phyloP scores from a whole-genome alignment of 345 rosid species.

The Brassica juncea region DNA sequence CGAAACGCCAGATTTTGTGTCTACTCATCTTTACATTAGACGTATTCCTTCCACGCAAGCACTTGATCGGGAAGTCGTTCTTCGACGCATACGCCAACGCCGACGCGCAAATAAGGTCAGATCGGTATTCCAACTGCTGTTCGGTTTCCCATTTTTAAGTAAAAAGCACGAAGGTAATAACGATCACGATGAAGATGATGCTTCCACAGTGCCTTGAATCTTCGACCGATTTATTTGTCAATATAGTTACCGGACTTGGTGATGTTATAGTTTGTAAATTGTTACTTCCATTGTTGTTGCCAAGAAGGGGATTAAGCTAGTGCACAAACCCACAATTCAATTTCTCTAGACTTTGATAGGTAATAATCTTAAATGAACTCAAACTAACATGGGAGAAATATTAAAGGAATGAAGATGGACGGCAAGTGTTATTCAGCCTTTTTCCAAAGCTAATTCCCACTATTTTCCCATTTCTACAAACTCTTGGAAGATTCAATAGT shows the following conservation, averaged over 20 bases:
- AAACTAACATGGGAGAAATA: not conserved
- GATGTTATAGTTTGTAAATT: slow-evolving; percentile 13
- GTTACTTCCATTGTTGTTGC: not conserved
- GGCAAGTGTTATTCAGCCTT: not conserved
- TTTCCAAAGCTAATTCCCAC: not conserved
- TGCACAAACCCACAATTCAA: not conserved
- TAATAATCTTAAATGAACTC: not conserved
- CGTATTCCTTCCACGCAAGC: slow-evolving; percentile 28
- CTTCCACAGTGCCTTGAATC: slow-evolving; percentile 13
- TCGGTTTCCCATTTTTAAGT: slow-evolving; percentile 21
- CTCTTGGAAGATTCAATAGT: not conserved
- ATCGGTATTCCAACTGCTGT: slow-evolving; percentile 21
- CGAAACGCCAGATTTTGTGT: slow-evolving; percentile 5
- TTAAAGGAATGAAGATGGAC: not conserved
- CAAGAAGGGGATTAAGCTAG: not conserved
- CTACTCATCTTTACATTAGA: slow-evolving; percentile 31
- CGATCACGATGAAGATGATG: slow-evolving; percentile 24
- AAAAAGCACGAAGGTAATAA: not conserved
- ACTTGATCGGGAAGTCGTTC: slow-evolving; percentile 30
- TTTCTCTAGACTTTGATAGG: not conserved
- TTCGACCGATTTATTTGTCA: not conserved
- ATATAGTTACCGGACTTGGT: not conserved
- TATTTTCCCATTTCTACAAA: not conserved
- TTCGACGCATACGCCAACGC: slow-evolving; percentile 31
- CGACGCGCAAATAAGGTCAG: slow-evolving; percentile 25